Conservation (phyloP, 2,329 filamentous ascomycete species). For the Coniochaeta pulveracea region DNA sequence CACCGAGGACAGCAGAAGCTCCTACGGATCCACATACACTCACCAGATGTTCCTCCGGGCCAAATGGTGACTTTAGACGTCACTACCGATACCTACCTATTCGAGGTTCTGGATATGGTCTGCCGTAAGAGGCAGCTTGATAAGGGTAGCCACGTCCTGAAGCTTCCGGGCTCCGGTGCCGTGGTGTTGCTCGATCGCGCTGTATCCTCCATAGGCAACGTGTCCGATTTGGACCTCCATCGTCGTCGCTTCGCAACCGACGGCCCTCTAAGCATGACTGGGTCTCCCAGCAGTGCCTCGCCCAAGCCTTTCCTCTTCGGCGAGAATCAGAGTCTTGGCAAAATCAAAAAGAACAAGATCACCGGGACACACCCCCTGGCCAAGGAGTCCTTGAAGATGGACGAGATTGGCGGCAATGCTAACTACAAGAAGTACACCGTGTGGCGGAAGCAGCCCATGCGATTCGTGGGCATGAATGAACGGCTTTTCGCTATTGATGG, state of each 20-base stretch:
- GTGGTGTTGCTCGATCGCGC: slow-evolving; percentile 68
- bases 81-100: slow-evolving; percentile 73
- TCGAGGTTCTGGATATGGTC: slow-evolving; percentile 67
- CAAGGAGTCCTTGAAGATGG: slow-evolving; percentile 48
- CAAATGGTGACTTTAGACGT: slow-evolving; percentile 64
- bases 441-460: slow-evolving; percentile 73
- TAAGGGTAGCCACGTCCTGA: slow-evolving; percentile 68
- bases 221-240: slow-evolving; percentile 64
- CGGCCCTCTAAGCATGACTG: slow-evolving; percentile 54
- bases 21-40: slow-evolving; percentile 60
- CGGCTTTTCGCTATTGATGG: slow-evolving; percentile 70
- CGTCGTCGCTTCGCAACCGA: slow-evolving; percentile 67
- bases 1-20: slow-evolving; percentile 57
- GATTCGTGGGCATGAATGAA: slow-evolving; percentile 65
- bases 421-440: slow-evolving; percentile 70
- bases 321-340: slow-evolving; percentile 39
- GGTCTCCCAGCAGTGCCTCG: slow-evolving; percentile 58
- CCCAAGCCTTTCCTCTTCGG: slow-evolving; percentile 50
- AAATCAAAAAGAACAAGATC: slow-evolving; percentile 38
- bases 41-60: slow-evolving; percentile 58
- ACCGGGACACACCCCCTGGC: slow-evolving; percentile 56
- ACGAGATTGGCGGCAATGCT: slow-evolving; percentile 41
- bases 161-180: slow-evolving; percentile 62
- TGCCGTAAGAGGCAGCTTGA: slow-evolving; percentile 70
- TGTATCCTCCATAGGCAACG: slow-evolving; percentile 66